These are phyloP conservation scores for Venturiaceae sp. DNA, from an alignment of 2,329 filamentous ascomycete species.

Conservation along the genomic window DNA sequence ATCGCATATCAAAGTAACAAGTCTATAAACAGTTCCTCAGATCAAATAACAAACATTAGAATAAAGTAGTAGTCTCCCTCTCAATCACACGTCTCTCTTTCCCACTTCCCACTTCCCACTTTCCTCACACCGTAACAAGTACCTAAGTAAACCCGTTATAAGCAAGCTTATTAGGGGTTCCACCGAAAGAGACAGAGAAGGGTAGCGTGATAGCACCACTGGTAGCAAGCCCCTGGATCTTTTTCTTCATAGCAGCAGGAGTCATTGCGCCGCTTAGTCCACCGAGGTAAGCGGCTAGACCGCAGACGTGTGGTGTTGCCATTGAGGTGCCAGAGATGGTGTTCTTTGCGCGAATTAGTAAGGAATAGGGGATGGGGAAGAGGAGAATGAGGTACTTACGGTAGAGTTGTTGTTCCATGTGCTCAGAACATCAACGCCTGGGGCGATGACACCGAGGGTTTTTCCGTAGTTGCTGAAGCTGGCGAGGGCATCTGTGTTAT, in stretches of 20 bases:
- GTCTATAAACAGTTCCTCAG: no score
- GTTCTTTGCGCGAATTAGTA: neutral
- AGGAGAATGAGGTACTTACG: neutral
- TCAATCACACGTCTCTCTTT: no score
- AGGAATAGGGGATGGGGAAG: neutral
- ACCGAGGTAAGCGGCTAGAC: slow-evolving; percentile 56
- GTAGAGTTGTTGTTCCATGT: neutral
- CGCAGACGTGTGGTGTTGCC: slow-evolving; percentile 59
- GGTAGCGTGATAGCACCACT: neutral
- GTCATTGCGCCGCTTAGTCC: neutral
- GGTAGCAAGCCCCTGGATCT: slow-evolving; percentile 1
- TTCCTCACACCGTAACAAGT: no score
- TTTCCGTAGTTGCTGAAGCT: slow-evolving; percentile 7
- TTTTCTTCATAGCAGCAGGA: neutral
- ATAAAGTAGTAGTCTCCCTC: neutral
- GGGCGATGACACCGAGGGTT: slow-evolving; percentile 5
- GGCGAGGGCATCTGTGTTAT: neutral
- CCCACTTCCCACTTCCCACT: no score
- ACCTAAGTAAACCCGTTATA: slow-evolving; percentile 3
- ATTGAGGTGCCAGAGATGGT: slow-evolving; percentile 46
- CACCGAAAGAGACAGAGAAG: neutral
- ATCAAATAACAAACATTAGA: neutral
- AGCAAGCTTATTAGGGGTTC: slow-evolving; percentile 6
- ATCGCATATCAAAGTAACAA: no score
- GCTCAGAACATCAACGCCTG: slow-evolving; percentile 6